Evolutionary conservation across 2,329 filamentous ascomycete genomes (phyloP), one percentile per base, ranked within the genome.

Genomic region (Alternaria ethzedia): DNA sequence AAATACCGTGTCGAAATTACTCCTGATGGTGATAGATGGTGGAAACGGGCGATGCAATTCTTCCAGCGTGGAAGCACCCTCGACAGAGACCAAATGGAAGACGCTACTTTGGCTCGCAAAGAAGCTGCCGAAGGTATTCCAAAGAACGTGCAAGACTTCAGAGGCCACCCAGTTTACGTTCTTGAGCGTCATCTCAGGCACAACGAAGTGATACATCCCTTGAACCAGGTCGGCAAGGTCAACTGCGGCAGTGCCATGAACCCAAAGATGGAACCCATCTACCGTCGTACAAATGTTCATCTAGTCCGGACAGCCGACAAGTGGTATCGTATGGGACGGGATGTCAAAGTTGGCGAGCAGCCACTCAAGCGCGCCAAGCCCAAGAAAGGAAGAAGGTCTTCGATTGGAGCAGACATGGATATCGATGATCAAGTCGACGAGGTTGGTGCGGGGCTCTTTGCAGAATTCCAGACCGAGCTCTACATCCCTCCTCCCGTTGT

Each of bases 271-370:
- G 94, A 97, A 77, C 87, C 88, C 55, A 90, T 99, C 0, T 99
- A 93, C 76, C 89, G 94, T 23, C 87, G 96, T 4, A 86, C 85
- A 51, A 93, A 98, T 75, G 93, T 99, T 0, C 89, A 92, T 56
- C 74, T 89, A 6, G 93, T 93, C 1, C 88, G 90, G 65, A 96
- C 89, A 65, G 89, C 89, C 4, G 93, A 97, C 69, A 93, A 91
- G 67, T 99, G 96, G 96, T 97, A 96, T 78, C 89, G 94, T 3
- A 81, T 95, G 63, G 96, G 96, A 0, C 86, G 93, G 25, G 90
- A 94, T 67, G 88, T 99, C 8, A 92, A 89, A 47, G 69, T 70
- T 13, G 89, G 91, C 13, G 92, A 97, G 77, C 90, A 96, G 59
- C 93, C 96, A 0, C 85, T 92, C 13, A 98, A 97, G 76, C 90